Conservation (phyloP, 192 early-diverging fungal species). For the Radiomyces spectabilis region DNA sequence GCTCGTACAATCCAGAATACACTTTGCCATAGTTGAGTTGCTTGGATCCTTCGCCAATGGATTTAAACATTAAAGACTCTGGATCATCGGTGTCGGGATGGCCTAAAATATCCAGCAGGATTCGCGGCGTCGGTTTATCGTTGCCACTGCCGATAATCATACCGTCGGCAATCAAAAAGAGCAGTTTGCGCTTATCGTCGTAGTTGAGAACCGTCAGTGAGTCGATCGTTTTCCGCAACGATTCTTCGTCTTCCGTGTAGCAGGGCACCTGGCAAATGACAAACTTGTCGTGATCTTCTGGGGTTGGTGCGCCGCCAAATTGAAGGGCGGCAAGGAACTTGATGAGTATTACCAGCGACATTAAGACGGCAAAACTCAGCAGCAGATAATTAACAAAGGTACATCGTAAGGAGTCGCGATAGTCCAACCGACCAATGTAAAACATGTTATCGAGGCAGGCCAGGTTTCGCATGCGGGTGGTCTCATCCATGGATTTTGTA, state of each 20-base stretch:
- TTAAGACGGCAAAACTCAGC: conserved; percentile 64
- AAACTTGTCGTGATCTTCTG: conserved; percentile 68
- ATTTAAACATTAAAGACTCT: conserved; percentile 65
- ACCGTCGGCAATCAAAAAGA: conserved; percentile 75
- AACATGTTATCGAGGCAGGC: conserved; percentile 79
- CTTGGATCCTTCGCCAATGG: conserved; percentile 68
- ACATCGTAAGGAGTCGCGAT: conserved; percentile 69
- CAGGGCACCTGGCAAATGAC: conserved; percentile 77
- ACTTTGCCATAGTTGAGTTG: conserved; percentile 80
- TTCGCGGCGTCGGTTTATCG: conserved; percentile 73
- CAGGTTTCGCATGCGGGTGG: conserved; percentile 31
- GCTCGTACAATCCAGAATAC: conserved; percentile 74
- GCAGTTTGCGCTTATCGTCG: conserved; percentile 75
- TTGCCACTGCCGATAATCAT: conserved; percentile 79
- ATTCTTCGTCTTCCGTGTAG: conserved; percentile 79
- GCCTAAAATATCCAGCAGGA: conserved; percentile 72
- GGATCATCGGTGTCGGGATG: conserved; percentile 42
- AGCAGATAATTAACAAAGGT: conserved; percentile 81
- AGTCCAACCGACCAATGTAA: conserved; percentile 77
- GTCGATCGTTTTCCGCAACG: conserved; percentile 64
- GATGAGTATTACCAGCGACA: conserved; percentile 67
- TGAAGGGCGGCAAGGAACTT: conserved; percentile 75
- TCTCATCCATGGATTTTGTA: conserved; percentile 25
- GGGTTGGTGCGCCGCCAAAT: conserved; percentile 53
- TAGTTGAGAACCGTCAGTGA: conserved; percentile 64